These are phyloP conservation scores for Cucumis cinereus DNA, from an alignment of 306 rosid species.

Conservation along the genomic window DNA sequence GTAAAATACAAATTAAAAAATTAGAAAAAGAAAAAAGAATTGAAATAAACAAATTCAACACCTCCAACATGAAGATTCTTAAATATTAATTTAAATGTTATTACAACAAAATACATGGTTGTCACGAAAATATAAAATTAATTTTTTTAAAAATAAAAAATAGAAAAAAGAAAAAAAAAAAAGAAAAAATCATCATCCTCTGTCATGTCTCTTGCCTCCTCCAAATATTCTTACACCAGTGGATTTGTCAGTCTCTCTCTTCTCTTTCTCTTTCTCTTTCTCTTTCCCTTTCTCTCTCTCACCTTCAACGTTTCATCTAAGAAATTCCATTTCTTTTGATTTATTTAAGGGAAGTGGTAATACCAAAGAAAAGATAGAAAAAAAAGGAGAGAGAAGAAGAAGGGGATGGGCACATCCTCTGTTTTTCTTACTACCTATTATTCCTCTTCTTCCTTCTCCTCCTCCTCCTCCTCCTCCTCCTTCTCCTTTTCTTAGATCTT, in stretches of 20 bases:
- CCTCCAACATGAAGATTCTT: not conserved
- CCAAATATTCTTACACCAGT: slow-evolving; percentile 77
- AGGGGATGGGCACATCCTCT: slow-evolving; percentile 66
- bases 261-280: slow-evolving; percentile 17
- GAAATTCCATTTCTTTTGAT: slow-evolving; percentile 57
- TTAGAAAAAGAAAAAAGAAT: not conserved
- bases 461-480: not conserved
- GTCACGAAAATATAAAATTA: not conserved
- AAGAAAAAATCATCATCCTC: slow-evolving; percentile 25
- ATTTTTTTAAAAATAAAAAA: not conserved
- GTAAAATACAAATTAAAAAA: not conserved
- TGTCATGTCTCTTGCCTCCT: slow-evolving; percentile 49
- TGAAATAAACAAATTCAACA: not conserved
- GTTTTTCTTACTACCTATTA: slow-evolving; percentile 48
- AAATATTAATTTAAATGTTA: not conserved
- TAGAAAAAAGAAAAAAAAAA: not conserved
- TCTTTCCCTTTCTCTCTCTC: slow-evolving; percentile 23
- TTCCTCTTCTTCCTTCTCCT: not conserved
- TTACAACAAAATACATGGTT: not conserved
- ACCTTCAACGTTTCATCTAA: slow-evolving; percentile 30
- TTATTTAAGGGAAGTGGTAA: slow-evolving; percentile 66
- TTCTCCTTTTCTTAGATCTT: slow-evolving; percentile 45
- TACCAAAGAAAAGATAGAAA: slow-evolving; percentile 46
- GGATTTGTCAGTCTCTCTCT: slow-evolving; percentile 49
- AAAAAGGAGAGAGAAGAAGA: slow-evolving; percentile 29